phyloP scores from a whole-genome alignment of 768 basidiomycete species.

The Russula dissimulans region DNA sequence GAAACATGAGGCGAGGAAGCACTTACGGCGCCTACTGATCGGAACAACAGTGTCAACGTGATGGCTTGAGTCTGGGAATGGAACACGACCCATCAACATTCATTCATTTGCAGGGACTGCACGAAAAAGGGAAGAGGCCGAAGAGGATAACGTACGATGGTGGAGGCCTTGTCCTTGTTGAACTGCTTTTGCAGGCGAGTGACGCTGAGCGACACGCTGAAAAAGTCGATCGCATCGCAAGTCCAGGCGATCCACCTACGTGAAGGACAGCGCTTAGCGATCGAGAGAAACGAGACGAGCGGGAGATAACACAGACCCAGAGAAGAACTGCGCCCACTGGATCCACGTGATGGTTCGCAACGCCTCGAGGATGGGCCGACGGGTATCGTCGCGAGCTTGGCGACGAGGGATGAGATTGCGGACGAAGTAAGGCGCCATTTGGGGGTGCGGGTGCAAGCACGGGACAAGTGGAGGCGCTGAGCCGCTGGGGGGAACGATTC shows the following conservation, averaged over 20 bases:
- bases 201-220: slow-evolving; percentile 63
- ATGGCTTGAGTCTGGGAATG: slow-evolving; percentile 61
- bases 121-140: background rate
- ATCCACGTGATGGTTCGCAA: slow-evolving; percentile 35
- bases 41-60: slow-evolving; percentile 86
- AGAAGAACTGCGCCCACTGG: slow-evolving; percentile 47
- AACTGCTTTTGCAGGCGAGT: slow-evolving; percentile 42
- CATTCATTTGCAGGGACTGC: background rate
- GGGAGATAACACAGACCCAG: slow-evolving; percentile 32
- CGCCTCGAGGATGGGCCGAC: slow-evolving; percentile 33
- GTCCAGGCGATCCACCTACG: slow-evolving; percentile 77
- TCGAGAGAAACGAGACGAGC: background rate
- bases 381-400: background rate
- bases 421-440: slow-evolving; percentile 19
- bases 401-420: slow-evolving; percentile 16
- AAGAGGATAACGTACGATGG: slow-evolving; percentile 33
- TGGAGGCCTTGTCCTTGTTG: slow-evolving; percentile 26
- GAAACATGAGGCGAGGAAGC: background rate
- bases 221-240: slow-evolving; percentile 81
- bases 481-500: background rate
- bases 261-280: background rate
- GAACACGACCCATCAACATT: background rate
- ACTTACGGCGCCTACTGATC: slow-evolving; percentile 62
- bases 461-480: background rate
- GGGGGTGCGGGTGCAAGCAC: background rate